phyloP scores from a whole-genome alignment of 306 rosid species.

The Macrotyloma uniflorum region DNA sequence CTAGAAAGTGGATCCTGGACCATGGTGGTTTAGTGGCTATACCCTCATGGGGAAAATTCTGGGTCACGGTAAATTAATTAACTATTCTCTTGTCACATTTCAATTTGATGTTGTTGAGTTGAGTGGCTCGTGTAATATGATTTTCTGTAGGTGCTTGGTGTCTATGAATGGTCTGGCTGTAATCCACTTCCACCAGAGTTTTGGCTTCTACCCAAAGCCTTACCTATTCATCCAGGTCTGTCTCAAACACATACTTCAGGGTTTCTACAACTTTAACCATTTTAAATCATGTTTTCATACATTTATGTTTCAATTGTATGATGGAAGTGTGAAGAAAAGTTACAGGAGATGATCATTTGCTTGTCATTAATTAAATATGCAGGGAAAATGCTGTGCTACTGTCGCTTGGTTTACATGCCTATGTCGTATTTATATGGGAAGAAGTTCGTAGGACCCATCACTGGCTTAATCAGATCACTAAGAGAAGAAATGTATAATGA shows the following conservation, averaged over 20 bases:
- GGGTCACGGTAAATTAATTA: constrained; percentile 52
- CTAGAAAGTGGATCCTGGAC: constrained; percentile 63
- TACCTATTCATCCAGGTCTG: constrained; percentile 65
- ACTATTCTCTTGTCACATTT: not conserved
- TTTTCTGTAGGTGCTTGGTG: constrained; percentile 54
- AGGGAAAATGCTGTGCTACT: constrained; percentile 72
- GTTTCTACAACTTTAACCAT: not conserved
- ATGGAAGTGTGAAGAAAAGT: too few species aligned
- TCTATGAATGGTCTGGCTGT: constrained; percentile 75
- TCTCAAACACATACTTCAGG: too few species aligned
- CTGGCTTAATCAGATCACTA: constrained; percentile 42
- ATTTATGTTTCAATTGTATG: not conserved
- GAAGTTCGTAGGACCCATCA: constrained; percentile 67
- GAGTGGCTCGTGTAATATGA: not conserved
- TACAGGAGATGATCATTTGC: too few species aligned
- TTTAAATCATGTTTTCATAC: not conserved
- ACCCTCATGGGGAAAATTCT: constrained; percentile 81
- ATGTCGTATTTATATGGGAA: constrained; percentile 79
- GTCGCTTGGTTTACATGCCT: constrained; percentile 77
- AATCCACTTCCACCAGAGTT: constrained; percentile 81
- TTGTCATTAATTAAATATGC: not conserved
- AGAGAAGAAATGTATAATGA: constrained; percentile 53
- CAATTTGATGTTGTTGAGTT: too few species aligned
- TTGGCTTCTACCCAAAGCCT: constrained; percentile 62
- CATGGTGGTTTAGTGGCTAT: constrained; percentile 64